Evolutionary conservation across 2,329 filamentous ascomycete genomes (phyloP).

Genomic region (Trichoderma koningii): DNA sequence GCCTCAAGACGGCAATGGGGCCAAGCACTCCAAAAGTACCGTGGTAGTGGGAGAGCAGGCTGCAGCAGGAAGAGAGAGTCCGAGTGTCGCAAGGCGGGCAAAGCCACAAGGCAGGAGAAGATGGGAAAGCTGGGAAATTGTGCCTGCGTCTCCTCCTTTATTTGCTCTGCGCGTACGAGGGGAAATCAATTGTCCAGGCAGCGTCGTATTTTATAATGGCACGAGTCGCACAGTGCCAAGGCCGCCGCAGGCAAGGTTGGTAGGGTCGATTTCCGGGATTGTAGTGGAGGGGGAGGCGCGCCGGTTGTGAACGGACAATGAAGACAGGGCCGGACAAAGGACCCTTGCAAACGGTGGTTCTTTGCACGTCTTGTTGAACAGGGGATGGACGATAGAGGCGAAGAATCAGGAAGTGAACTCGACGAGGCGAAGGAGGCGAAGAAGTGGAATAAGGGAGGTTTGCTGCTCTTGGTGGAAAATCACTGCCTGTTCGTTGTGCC

Average conservation of each 20-base stretch:
- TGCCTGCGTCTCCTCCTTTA: conserved; percentile 12
- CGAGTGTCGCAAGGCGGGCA: background rate
- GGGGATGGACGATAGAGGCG: no score
- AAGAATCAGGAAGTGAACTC: background rate
- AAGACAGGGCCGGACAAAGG: conserved; percentile 7
- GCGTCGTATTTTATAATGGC: conserved; percentile 21
- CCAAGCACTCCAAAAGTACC: background rate
- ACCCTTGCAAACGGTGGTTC: conserved; percentile 10
- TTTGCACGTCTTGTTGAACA: background rate
- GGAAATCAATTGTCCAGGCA: conserved; percentile 11
- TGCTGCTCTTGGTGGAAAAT: background rate
- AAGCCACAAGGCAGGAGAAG: background rate
- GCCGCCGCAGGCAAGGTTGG: background rate
- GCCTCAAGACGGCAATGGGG: background rate
- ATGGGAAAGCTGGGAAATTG: background rate
- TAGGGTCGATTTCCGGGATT: conserved; percentile 6
- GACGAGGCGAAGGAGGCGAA: background rate
- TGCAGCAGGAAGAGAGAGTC: background rate
- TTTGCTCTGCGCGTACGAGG: conserved; percentile 2
- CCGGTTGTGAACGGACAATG: background rate
- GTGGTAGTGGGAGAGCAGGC: no score
- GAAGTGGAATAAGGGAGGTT: background rate
- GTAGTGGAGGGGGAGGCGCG: conserved; percentile 17
- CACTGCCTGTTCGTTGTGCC: background rate
- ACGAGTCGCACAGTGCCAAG: conserved; percentile 23